Base-by-base conservation (phyloP, 768 basidiomycete genomes). In the Lactifluus hygrophoroides region DNA sequence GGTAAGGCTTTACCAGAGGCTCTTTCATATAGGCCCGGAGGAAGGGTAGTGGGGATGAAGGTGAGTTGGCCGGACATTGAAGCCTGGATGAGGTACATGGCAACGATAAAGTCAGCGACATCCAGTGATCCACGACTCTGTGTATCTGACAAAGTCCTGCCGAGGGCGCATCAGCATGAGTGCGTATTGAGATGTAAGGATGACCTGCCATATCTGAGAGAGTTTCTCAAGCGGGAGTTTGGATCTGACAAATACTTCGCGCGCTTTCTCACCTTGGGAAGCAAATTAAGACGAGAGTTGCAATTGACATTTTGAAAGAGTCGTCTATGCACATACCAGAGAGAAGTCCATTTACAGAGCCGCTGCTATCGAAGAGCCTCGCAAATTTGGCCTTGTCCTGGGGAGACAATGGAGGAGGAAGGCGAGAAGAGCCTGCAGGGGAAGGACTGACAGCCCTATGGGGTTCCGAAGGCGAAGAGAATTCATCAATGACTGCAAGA, bases 41-140 rank as follows among this genome's bases (percentile, higher is more conserved):
- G 93, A 17, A 98, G 78, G 2, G 78, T 73, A 6, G 79, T 71
- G 35, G 94, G 94, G 50, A 94, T 78, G 60, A 78, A 79, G 51
- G 84, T 75, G 55, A 91, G 74, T 61, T 86, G 80, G 55, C 81
- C 81, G 53, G 86, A 83, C 94, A 97, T 96, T 38, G 81, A 75
- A n/a, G 82, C 86, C 72, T 97, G 94, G 63, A 98, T 94, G 68
- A 97, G 82, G 71, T 91, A 92, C 94, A 96, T 94, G 40, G 87
- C 96, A 67, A 99, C 83, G 59, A 88, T 86, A 69, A 99, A 99
- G 72, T 99, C 96, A 45, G 86, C 78, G 16, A 83, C 75, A 70
- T 99, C 96, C 59, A 99, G 84, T 13, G 79, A 75, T 51, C 96
- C 95, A 60, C 96, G 81, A 64, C 88, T 82, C 71, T 94, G 89